Evolutionary conservation across 768 basidiomycete species (phyloP).

Genomic region (Butyriboletus loyo): DNA sequence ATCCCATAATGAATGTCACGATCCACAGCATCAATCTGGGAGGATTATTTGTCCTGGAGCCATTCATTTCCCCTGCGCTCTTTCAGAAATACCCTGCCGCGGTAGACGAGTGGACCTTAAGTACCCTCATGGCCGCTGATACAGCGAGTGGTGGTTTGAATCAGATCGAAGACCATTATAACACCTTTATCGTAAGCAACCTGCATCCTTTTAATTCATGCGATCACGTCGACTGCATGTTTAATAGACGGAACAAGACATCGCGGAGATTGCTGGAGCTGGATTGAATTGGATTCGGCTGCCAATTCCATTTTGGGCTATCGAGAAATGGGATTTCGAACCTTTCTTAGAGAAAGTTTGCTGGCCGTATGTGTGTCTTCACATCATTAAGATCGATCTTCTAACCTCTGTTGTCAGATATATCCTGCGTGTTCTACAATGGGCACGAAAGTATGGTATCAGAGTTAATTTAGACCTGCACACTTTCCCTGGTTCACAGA

Average conservation of each 20-base stretch:
- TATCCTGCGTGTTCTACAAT: slow-evolving; percentile 68
- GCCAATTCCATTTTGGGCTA: slow-evolving; percentile 84
- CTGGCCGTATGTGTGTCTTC: slow-evolving; percentile 55
- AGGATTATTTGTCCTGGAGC: slow-evolving; percentile 76
- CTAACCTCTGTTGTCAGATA: slow-evolving; percentile 43
- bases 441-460: slow-evolving; percentile 90
- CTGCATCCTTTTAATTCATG: background rate
- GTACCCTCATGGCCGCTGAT: slow-evolving; percentile 61
- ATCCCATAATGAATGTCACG: slow-evolving; percentile 10
- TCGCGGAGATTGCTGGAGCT: slow-evolving; percentile 84
- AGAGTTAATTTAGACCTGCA: slow-evolving; percentile 80
- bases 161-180: slow-evolving; percentile 74
- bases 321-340: slow-evolving; percentile 71
- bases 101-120: slow-evolving; percentile 69
- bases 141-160: slow-evolving; percentile 58
- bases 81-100: slow-evolving; percentile 57
- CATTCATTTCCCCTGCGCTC: slow-evolving; percentile 66
- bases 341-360: slow-evolving; percentile 72
- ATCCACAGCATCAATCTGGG: slow-evolving; percentile 61
- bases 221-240: background rate
- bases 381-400: background rate
- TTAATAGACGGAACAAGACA: slow-evolving; percentile 79
- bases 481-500: slow-evolving; percentile 76
- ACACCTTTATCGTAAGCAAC: slow-evolving; percentile 71
- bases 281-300: slow-evolving; percentile 84